phyloP scores from a whole-genome alignment of 2,329 filamentous ascomycete species.

The Raffaelea ambrosiae region DNA sequence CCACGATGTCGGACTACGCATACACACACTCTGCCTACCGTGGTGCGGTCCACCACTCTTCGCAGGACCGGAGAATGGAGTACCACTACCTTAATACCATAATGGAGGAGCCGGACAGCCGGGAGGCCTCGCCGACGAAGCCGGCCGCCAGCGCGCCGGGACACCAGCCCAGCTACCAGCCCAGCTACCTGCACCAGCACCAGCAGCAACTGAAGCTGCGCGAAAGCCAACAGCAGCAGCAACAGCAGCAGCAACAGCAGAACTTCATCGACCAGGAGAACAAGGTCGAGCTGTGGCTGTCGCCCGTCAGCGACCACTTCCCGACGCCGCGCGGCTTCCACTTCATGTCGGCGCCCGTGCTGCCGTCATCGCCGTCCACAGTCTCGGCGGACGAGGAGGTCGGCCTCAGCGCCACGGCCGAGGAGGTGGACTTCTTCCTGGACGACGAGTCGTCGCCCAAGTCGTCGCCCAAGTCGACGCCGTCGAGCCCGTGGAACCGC shows the following conservation, averaged over 20 bases:
- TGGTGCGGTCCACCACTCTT: constrained; percentile 38
- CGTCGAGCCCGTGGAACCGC: constrained; percentile 53
- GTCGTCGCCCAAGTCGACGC: constrained; percentile 21
- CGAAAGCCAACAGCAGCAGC: constrained; percentile 22
- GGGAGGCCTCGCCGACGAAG: constrained; percentile 8
- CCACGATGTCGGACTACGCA: constrained; percentile 40
- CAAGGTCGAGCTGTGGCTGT: constrained; percentile 50
- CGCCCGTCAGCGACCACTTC: constrained; percentile 56
- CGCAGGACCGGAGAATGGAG: constrained; percentile 47
- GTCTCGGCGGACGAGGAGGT: constrained; percentile 32
- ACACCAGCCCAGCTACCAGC: not conserved
- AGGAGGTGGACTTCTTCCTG: constrained; percentile 13
- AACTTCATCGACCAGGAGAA: constrained; percentile 24
- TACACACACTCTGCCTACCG: constrained; percentile 32
- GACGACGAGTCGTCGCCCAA: constrained; percentile 23
- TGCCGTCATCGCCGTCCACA: constrained; percentile 53
- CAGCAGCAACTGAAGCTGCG: constrained; percentile 25
- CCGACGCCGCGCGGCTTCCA: constrained; percentile 62
- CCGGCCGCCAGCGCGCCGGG: constrained; percentile 1
- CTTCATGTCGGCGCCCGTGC: constrained; percentile 54
- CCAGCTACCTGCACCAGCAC: not conserved
- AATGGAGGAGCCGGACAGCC: constrained; percentile 39
- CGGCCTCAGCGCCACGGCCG: constrained; percentile 19
- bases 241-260: constrained; percentile 1
- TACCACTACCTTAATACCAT: constrained; percentile 52